Conservation (phyloP, 1,139 yeast genomes). For the Hanseniaspora uvarum region DNA sequence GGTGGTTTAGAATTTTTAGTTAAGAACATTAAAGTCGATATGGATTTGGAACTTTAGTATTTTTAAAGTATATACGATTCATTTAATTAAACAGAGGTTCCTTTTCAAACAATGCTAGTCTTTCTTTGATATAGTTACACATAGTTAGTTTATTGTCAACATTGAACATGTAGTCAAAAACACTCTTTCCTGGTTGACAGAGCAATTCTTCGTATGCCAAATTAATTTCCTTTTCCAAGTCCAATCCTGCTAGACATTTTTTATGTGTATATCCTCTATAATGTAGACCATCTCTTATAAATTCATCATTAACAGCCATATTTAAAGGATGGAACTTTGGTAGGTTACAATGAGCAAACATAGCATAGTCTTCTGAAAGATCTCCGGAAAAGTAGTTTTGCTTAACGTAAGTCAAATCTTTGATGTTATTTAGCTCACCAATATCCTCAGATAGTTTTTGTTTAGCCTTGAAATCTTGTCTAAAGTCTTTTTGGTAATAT, state of each 20-base stretch:
- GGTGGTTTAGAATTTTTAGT: conserved; percentile 42
- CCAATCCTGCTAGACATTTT: conserved; percentile 25
- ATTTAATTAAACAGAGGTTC: conserved; percentile 8
- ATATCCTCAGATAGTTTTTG: conserved; percentile 17
- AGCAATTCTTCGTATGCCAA: conserved; percentile 24
- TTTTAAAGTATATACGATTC: conserved; percentile 18
- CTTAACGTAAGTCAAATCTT: conserved; percentile 6
- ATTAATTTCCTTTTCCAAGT: conserved; percentile 29
- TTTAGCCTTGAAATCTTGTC: conserved; percentile 26
- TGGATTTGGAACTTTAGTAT: conserved; percentile 37
- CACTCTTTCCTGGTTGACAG: conserved; percentile 22
- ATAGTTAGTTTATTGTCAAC: conserved; percentile 21
- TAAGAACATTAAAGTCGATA: conserved; percentile 33
- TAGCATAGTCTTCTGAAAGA: conserved; percentile 18
- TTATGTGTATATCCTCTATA: conserved; percentile 27
- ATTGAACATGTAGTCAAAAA: conserved; percentile 26
- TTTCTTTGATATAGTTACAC: conserved; percentile 26
- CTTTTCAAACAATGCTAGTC: conserved; percentile 22
- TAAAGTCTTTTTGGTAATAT: conserved; percentile 30
- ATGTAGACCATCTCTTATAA: conserved; percentile 26
- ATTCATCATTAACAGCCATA: conserved; percentile 21
- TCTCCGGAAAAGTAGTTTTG: conserved; percentile 4
- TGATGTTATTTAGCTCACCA: neutral
- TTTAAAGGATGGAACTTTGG: conserved; percentile 25
- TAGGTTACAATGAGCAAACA: conserved; percentile 30